A percentile compares a stretch with the other conserved stretches of the same genome.
These are phyloP conservation scores for Trypanosoma caninum DNA, from an alignment of 208 protist genomes.

Conservation along the genomic window DNA sequence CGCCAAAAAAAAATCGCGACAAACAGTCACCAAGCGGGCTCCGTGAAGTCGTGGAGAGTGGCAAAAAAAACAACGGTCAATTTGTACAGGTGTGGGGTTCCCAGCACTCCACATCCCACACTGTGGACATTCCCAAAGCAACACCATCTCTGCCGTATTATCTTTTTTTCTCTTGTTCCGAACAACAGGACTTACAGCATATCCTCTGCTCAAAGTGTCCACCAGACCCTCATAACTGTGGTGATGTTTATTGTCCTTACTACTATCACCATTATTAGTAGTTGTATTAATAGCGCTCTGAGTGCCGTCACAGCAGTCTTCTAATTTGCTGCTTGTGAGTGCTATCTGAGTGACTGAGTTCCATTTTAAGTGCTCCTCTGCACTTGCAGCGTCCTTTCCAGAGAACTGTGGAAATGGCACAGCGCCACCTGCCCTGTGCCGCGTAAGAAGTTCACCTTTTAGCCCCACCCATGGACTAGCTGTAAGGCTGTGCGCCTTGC, in stretches of 20 bases:
- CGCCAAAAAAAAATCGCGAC: conserved; percentile 21
- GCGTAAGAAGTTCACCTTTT: conserved; percentile 56
- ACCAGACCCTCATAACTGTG: background rate
- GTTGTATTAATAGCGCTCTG: too few species aligned
- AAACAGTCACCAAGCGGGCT: conserved; percentile 32
- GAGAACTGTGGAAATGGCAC: conserved; percentile 59
- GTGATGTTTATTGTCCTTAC: background rate
- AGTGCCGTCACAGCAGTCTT: background rate
- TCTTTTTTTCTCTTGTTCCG: background rate
- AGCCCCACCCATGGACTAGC: conserved; percentile 64
- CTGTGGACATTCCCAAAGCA: conserved; percentile 84
- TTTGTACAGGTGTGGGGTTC: conserved; percentile 18
- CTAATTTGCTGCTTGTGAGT: background rate
- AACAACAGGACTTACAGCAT: background rate
- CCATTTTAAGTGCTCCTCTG: background rate
- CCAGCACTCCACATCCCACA: conserved; percentile 68
- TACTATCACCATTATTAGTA: too few species aligned
- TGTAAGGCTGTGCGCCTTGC: conserved; percentile 73
- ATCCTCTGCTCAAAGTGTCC: background rate
- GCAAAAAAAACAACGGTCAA: conserved; percentile 48
- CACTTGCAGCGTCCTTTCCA: background rate
- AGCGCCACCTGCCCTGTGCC: conserved; percentile 45
- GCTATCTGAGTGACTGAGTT: background rate
- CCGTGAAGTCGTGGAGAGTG: conserved; percentile 50
- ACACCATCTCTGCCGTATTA: conserved; percentile 17